These are phyloP conservation scores for Phytopythium oedochilum DNA, from an alignment of 352 stramenopile species.

Conservation along the genomic window DNA sequence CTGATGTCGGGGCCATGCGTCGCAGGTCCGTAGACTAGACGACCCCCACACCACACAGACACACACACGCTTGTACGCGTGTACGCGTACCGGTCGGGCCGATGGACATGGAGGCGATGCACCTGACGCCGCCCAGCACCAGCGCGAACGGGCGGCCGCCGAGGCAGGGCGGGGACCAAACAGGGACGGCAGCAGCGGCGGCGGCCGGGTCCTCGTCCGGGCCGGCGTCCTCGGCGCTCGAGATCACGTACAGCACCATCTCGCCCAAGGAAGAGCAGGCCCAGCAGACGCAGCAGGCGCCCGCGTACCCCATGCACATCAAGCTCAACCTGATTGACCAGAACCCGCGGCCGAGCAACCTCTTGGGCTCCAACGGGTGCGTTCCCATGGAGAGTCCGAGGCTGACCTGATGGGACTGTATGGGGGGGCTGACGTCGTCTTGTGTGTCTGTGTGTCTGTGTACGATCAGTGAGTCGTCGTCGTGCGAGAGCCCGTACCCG, in stretches of 20 bases:
- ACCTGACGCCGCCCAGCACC: slow-evolving; percentile 5
- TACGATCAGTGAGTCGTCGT: slow-evolving; percentile 37
- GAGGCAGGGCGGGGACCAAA: slow-evolving; percentile 1
- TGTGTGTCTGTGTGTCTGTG: slow-evolving; percentile 3
- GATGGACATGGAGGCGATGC: slow-evolving; percentile 8
- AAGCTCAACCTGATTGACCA: slow-evolving; percentile 83
- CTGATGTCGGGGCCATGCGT: no score
- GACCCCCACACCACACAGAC: no score
- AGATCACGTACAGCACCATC: slow-evolving; percentile 82
- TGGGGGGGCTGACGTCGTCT: no score
- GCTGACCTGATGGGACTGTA: no score
- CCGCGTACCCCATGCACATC: slow-evolving; percentile 65
- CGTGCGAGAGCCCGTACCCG: slow-evolving; percentile 66
- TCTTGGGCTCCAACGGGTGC: slow-evolving; percentile 32
- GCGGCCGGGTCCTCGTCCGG: neutral
- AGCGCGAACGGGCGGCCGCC: slow-evolving; percentile 11
- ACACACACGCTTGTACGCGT: no score
- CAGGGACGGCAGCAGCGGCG: no score
- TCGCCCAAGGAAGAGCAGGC: slow-evolving; percentile 64
- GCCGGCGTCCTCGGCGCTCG: slow-evolving; percentile 25
- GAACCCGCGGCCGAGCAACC: slow-evolving; percentile 41
- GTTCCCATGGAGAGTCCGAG: no score
- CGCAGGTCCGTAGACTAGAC: no score
- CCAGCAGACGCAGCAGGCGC: slow-evolving; percentile 31
- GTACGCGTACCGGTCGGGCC: no score